Percentiles rank a stretch among this genome's conserved stretches.
Evolutionary conservation across 2,329 filamentous ascomycete species (phyloP).

Genomic region (Trichoderma guizhouense): DNA sequence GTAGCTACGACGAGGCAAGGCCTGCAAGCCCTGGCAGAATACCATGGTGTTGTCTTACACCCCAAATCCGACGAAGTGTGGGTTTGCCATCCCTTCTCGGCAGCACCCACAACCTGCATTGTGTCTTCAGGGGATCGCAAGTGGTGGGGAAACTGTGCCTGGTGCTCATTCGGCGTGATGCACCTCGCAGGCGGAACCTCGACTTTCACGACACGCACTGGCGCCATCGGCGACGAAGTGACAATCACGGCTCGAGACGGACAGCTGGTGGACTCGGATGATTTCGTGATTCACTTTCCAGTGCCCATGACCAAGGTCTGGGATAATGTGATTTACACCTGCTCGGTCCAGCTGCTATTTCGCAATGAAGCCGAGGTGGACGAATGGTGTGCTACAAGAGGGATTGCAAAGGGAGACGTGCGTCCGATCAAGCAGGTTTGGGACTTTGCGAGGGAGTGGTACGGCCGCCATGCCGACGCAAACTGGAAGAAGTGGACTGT

Average conservation of each 20-base stretch:
- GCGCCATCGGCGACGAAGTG: not conserved
- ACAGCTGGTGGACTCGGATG: not conserved
- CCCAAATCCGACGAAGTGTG: constrained; percentile 5
- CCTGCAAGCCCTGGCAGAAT: not conserved
- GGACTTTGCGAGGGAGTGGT: not conserved
- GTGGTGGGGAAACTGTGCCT: not conserved
- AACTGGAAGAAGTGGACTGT: not conserved
- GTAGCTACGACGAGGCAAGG: not conserved
- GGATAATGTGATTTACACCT: not conserved
- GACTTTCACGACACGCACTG: not conserved
- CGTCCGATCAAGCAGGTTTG: not conserved
- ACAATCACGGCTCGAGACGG: not conserved
- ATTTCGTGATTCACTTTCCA: not conserved
- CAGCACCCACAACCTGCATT: not conserved
- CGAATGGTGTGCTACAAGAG: not conserved
- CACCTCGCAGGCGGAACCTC: not conserved
- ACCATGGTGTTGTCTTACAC: not conserved
- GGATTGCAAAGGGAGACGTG: not conserved
- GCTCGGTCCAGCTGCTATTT: not conserved
- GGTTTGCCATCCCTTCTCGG: not conserved
- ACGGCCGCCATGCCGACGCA: not conserved
- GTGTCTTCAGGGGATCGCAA: not conserved
- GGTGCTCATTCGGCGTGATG: not conserved
- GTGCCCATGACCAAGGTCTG: not conserved
- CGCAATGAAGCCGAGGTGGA: not conserved